phyloP scores from a whole-genome alignment of 139 green algal genomes.

The Chlorella sp. region DNA sequence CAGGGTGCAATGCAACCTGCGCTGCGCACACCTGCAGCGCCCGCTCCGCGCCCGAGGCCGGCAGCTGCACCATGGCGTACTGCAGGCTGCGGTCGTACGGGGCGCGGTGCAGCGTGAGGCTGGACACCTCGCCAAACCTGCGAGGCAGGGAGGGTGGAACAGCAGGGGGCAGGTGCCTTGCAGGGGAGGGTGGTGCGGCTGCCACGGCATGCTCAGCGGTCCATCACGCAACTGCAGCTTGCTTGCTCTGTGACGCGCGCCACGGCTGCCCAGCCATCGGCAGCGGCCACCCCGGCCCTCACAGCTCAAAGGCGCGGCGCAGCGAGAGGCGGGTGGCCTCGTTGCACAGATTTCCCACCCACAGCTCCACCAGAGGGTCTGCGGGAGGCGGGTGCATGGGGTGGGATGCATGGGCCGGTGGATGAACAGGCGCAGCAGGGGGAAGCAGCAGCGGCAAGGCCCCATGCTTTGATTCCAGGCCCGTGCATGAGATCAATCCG shows the following conservation, averaged over 20 bases:
- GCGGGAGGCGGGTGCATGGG: no score
- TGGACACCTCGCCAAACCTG: slow-evolving; percentile 21
- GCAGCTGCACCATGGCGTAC: slow-evolving; percentile 11
- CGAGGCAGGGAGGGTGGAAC: not conserved
- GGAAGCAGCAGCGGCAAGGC: no score
- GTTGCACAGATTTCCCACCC: slow-evolving; percentile 24
- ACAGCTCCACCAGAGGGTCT: slow-evolving; percentile 26
- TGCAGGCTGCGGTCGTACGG: not conserved
- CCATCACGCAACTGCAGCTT: no score
- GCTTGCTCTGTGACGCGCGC: no score
- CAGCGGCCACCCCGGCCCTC: not conserved
- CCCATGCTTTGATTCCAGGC: no score
- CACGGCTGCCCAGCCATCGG: no score
- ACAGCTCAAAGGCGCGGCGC: slow-evolving; percentile 19
- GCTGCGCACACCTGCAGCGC: not conserved
- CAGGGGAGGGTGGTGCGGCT: no score
- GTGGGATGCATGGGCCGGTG: no score
- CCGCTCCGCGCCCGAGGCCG: not conserved
- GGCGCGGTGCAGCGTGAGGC: not conserved
- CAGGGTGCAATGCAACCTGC: no score
- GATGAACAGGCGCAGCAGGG: no score
- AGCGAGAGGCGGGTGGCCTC: not conserved
- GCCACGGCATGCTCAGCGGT: no score
- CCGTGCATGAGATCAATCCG: no score
- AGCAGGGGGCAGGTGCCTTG: not conserved